Conservation (phyloP, 2,329 filamentous ascomycete genomes). For the Fusarium incarnatum region DNA sequence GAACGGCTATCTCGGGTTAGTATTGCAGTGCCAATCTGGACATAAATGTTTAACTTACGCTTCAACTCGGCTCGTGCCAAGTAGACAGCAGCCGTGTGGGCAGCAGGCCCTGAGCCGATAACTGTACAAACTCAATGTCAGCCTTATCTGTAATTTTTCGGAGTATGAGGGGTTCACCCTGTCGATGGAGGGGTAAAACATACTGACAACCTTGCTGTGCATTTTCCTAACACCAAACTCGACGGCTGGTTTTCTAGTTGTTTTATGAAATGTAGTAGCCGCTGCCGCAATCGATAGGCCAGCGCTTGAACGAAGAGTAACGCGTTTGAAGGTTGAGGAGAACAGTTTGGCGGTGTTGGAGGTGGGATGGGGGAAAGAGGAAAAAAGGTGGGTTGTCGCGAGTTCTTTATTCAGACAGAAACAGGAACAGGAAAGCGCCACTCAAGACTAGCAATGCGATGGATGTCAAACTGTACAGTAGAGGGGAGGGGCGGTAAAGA, state of each 20-base stretch:
- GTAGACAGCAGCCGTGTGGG: slow-evolving; percentile 97
- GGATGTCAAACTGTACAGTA: background rate
- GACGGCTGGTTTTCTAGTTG: slow-evolving; percentile 51
- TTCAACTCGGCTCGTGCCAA: slow-evolving; percentile 93
- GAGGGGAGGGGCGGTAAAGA: slow-evolving; percentile 26
- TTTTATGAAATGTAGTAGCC: slow-evolving; percentile 70
- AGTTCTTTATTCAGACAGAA: slow-evolving; percentile 22
- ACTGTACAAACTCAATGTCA: slow-evolving; percentile 56
- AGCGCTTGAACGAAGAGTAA: slow-evolving; percentile 77
- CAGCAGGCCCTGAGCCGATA: slow-evolving; percentile 94
- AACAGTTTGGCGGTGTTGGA: slow-evolving; percentile 82
- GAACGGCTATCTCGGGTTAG: slow-evolving; percentile 68
- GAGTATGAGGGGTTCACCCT: slow-evolving; percentile 11
- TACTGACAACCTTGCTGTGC: slow-evolving; percentile 93
- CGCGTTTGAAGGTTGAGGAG: slow-evolving; percentile 81
- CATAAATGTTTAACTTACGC: slow-evolving; percentile 61
- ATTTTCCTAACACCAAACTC: slow-evolving; percentile 70
- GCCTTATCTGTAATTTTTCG: background rate
- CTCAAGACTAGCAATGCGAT: slow-evolving; percentile 3
- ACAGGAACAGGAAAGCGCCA: slow-evolving; percentile 11
- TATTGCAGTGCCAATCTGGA: background rate
- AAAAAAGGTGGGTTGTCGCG: slow-evolving; percentile 32
- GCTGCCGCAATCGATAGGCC: slow-evolving; percentile 79
- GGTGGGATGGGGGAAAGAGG: slow-evolving; percentile 1
- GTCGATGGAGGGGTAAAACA: slow-evolving; percentile 53